Evolutionary conservation across 1,284 basidiomycete species (phyloP), one percentile per base, ranked within the genome.

Genomic region (Trametes pubescens): DNA sequence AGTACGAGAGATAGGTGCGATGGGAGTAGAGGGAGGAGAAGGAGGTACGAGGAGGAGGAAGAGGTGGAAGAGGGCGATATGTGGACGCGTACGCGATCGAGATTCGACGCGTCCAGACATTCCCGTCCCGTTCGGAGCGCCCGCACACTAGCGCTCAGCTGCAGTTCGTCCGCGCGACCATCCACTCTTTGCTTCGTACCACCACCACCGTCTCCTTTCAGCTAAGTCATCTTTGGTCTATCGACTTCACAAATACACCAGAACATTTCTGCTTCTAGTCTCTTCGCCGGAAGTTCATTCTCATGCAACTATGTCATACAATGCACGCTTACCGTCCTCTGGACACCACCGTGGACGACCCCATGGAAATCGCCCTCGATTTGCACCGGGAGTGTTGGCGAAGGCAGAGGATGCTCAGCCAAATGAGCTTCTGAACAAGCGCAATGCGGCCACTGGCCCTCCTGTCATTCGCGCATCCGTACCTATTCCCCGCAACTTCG

Each of bases 371-470:
- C 63, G 58, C 24, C 48, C 40, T 8, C 40, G 37, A 14, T 22
- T 24, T 11, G 2, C 53, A 16, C 22, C 43, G 6, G 29, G 51
- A n/a, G 47, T 32, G 0, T n/a, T 51, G 14, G 35, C 38, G 0
- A 51, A 57, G 6, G 43, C 24, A 3, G 67, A 66, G 51, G 67
- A 68, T 24, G 55, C 59, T 0, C 67, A 68, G n/a, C 64, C 64
- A 0, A 68, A 68, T 21, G 64, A 68, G 51, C 51, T 59, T 0
- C 16, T 66, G 10, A 43, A 18, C 21, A 68, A 60, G 21, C 52
- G 60, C 8, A 59, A 46, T 4, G 16, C n/a, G n/a, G n/a, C 40
- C 0, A 13, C 56, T 0, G 62, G 53, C 2, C 67, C 67, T 16
- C 67, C 67, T 5, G 26, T 53, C 8, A 46, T 68, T 11, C 55